Base-by-base conservation (phyloP, 768 basidiomycete genomes). In the Leucosporidium yakuticum region DNA sequence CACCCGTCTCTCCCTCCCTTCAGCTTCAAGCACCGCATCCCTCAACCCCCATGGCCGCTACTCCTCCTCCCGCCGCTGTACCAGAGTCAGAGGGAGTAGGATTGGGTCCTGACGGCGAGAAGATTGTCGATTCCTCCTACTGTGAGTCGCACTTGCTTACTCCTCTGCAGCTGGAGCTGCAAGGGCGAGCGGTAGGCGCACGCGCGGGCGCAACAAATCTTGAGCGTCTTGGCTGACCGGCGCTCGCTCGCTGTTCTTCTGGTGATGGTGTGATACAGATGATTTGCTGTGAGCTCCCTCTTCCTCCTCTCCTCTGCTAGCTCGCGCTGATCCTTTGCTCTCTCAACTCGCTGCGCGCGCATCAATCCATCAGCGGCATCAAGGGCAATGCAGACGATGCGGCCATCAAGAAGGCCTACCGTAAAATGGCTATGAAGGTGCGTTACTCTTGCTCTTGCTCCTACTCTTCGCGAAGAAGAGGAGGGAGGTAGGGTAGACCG, bases 321-420 rank as follows among this genome's bases (percentile, higher is more conserved):
- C n/a, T n/a, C n/a, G n/a, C n/a, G n/a, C n/a, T n/a, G n/a, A n/a
- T n/a, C n/a, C n/a, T n/a, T n/a, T n/a, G n/a, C n/a, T n/a, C n/a
- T n/a, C n/a, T n/a, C n/a, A n/a, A n/a, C n/a, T n/a, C n/a, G n/a
- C n/a, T n/a, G n/a, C n/a, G n/a, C n/a, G n/a, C n/a, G n/a, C n/a
- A n/a, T n/a, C n/a, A n/a, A n/a, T n/a, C n/a, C 8, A 44, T 12
- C 39, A 44, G 39, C 49, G 86, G 83, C 27, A 88, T 93, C 23
- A 68, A 82, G 1, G 81, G 84, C 39, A 88, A 92, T 75, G 89
- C 84, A 47, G 84, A 86, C 73, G 90, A 91, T 71, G 88, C 85
- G 0, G 85, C 86, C 64, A 80, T 98, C 72, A 97, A 97, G 83
- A 98, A 93, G 80, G 94, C 90, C 2, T 97, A 97, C 79, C 82